These are phyloP conservation scores for Trichoderma erinaceum DNA, from an alignment of 495 filamentous ascomycete species.

Conservation along the genomic window DNA sequence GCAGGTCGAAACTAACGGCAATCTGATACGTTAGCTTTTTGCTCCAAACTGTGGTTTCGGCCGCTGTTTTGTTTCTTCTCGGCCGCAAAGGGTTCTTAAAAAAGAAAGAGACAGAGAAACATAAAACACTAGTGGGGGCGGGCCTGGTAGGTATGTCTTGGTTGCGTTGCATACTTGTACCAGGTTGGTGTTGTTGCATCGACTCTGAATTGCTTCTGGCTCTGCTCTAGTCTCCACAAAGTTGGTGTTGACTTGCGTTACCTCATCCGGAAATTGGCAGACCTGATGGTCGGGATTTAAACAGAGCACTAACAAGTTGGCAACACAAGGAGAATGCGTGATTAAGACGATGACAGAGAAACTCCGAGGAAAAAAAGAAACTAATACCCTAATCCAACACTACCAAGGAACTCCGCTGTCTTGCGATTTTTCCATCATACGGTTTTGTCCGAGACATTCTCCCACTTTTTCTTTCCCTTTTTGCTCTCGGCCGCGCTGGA, in stretches of 20 bases:
- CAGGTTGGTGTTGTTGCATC: background rate
- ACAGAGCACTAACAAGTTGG: no score
- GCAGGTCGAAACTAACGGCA: background rate
- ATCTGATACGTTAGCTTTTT: background rate
- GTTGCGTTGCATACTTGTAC: background rate
- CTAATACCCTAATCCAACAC: background rate
- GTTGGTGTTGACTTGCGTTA: background rate
- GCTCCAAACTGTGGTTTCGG: background rate
- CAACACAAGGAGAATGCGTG: background rate
- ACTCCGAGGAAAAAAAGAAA: background rate
- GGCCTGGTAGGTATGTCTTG: background rate
- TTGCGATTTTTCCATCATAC: background rate
- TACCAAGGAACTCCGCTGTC: background rate
- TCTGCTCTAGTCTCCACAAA: background rate
- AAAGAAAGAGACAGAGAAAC: background rate
- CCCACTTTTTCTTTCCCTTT: background rate
- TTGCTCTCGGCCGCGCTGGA: background rate
- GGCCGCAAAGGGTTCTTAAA: background rate
- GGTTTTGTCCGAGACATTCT: constrained; percentile 6
- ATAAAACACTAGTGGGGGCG: background rate
- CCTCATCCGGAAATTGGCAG: background rate
- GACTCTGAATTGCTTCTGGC: background rate
- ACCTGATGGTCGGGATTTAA: background rate
- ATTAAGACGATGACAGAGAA: background rate
- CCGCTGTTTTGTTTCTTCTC: background rate